phyloP scores from a whole-genome alignment of 2,329 filamentous ascomycete genomes.

The Podosphaera leucotricha region DNA sequence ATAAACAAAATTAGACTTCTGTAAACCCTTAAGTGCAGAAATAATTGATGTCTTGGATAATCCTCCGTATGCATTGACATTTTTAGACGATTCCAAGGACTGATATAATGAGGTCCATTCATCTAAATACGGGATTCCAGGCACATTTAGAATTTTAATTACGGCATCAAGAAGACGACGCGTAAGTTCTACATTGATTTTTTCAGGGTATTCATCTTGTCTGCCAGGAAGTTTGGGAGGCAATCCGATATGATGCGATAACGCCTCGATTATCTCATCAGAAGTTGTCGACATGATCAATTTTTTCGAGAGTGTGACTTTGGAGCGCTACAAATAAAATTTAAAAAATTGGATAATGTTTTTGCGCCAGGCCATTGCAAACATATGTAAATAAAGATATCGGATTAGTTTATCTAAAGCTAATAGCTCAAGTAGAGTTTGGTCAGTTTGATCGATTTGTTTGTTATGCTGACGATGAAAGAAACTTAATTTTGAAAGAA shows the following conservation, averaged over 20 bases:
- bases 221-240: slow-evolving; percentile 19
- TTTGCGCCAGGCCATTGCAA: no score
- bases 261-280: slow-evolving; percentile 3
- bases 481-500: no score
- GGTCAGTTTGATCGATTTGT: no score
- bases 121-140: neutral
- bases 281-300: neutral
- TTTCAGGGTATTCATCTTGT: slow-evolving; percentile 15
- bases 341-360: no score
- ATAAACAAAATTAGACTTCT: slow-evolving; percentile 14
- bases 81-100: neutral
- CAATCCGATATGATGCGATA: slow-evolving; percentile 22
- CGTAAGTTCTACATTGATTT: slow-evolving; percentile 3
- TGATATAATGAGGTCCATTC: slow-evolving; percentile 1
- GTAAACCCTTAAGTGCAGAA: neutral
- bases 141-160: neutral
- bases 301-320: no score
- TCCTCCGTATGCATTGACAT: neutral
- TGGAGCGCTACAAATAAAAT: no score
- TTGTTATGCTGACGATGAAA: no score
- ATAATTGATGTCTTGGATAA: neutral
- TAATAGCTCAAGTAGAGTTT: no score
- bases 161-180: neutral
- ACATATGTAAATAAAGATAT: no score
- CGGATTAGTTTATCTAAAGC: no score